Conservation (phyloP, 345 rosid genomes). For the Microcos paniculata region DNA sequence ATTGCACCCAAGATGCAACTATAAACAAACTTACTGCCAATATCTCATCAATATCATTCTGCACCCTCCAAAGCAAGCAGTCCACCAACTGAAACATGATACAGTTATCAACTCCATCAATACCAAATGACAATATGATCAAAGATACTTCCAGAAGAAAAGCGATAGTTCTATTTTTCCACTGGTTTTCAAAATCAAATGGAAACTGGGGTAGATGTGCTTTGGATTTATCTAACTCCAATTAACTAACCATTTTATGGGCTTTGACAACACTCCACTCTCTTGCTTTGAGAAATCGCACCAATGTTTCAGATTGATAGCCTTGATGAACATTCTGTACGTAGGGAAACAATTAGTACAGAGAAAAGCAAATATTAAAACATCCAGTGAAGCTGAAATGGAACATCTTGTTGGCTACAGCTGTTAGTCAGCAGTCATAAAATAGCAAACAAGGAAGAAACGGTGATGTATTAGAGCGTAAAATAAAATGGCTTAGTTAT, state of each 20-base stretch:
- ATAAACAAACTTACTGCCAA: slow-evolving; percentile 53
- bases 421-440: not conserved
- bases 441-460: not conserved
- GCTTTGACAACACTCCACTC: slow-evolving; percentile 72
- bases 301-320: slow-evolving; percentile 50
- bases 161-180: not conserved
- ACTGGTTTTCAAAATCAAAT: not conserved
- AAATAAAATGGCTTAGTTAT: not conserved
- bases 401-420: not conserved
- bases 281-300: slow-evolving; percentile 73
- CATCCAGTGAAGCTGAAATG: not conserved
- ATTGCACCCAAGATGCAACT: slow-evolving; percentile 1
- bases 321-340: slow-evolving; percentile 76
- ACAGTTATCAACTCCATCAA: not conserved
- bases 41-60: slow-evolving; percentile 79
- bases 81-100: slow-evolving; percentile 66
- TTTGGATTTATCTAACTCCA: not conserved
- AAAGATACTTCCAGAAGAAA: not conserved
- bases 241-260: slow-evolving; percentile 60
- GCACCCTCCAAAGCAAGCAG: slow-evolving; percentile 81
- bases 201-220: not conserved
- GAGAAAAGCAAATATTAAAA: not conserved
- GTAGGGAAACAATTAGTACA: slow-evolving; percentile 6
- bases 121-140: not conserved
- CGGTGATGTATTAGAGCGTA: not conserved